Percentiles rank a stretch among this genome's conserved stretches.
These are phyloP conservation scores for Xylaria sp. DNA, from an alignment of 2,329 filamentous ascomycete species.

Conservation along the genomic window DNA sequence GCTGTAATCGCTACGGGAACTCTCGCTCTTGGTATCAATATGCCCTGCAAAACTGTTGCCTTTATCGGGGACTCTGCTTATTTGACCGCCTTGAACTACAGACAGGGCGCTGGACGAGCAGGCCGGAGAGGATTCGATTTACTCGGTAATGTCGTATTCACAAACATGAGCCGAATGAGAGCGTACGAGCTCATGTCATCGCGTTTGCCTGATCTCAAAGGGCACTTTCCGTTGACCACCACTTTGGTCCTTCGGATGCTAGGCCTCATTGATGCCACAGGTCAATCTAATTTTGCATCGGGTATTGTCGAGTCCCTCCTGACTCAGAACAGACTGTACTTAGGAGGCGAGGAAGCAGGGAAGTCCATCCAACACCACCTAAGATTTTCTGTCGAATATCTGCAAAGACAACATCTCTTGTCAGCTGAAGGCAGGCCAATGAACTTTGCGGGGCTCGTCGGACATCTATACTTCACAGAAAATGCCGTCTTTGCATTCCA, in stretches of 20 bases:
- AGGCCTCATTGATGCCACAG: conserved; percentile 73
- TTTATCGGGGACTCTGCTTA: conserved; percentile 80
- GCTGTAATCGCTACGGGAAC: conserved; percentile 82
- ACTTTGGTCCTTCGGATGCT: conserved; percentile 77
- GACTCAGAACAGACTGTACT: conserved; percentile 75
- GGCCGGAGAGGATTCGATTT: conserved; percentile 84
- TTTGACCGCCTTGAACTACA: conserved; percentile 79
- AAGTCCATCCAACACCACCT: conserved; percentile 79
- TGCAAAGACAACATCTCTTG: conserved; percentile 75
- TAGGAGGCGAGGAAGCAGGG: conserved; percentile 75
- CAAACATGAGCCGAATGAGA: conserved; percentile 69
- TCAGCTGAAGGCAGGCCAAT: conserved; percentile 70
- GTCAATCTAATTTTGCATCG: conserved; percentile 70
- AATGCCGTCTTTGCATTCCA: conserved; percentile 82
- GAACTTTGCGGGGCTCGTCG: conserved; percentile 77
- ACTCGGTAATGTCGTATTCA: conserved; percentile 84
- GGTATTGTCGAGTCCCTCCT: conserved; percentile 73
- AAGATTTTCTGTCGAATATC: conserved; percentile 83
- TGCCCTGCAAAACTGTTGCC: conserved; percentile 85
- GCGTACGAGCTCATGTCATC: conserved; percentile 78
- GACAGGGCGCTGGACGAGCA: conserved; percentile 80
- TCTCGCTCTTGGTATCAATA: conserved; percentile 81
- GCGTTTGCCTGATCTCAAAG: conserved; percentile 76
- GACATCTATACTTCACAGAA: conserved; percentile 81
- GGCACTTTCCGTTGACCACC: conserved; percentile 82